Percentiles rank a stretch among this genome's conserved stretches.
These are phyloP conservation scores for Pugionium cornutum DNA, from an alignment of 345 rosid genomes.

Conservation along the genomic window DNA sequence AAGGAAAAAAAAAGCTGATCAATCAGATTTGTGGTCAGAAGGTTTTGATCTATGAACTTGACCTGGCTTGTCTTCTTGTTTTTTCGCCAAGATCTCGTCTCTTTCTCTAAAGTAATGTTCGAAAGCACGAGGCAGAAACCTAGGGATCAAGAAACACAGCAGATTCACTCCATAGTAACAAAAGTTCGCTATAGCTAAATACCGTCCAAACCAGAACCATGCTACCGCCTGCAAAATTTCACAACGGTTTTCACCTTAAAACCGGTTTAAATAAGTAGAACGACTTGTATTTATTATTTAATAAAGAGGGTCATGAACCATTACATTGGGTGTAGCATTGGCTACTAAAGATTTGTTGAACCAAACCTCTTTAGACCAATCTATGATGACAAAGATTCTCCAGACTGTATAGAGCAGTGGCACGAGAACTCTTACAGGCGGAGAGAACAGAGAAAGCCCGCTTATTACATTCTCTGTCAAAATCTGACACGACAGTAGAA, in stretches of 20 bases:
- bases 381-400: slow-evolving; percentile 68
- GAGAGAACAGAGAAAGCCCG: slow-evolving; percentile 69
- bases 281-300: neutral
- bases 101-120: slow-evolving; percentile 63
- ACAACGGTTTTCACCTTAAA: slow-evolving; percentile 12
- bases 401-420: slow-evolving; percentile 76
- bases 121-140: slow-evolving; percentile 78
- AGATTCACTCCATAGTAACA: slow-evolving; percentile 68
- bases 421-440: slow-evolving; percentile 82
- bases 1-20: slow-evolving; percentile 15
- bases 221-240: slow-evolving; percentile 49
- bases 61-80: slow-evolving; percentile 54
- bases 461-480: slow-evolving; percentile 77
- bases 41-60: slow-evolving; percentile 38
- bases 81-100: slow-evolving; percentile 57
- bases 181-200: slow-evolving; percentile 57
- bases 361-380: slow-evolving; percentile 80
- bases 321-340: slow-evolving; percentile 56
- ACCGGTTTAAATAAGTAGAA: neutral
- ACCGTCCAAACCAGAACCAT: slow-evolving; percentile 88
- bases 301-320: neutral
- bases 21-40: slow-evolving; percentile 56
- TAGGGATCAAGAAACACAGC: slow-evolving; percentile 76
- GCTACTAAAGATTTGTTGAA: slow-evolving; percentile 56
- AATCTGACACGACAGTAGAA: slow-evolving; percentile 85